phyloP scores from a whole-genome alignment of 192 early-diverging fungal genomes.

The Endogone sp. region DNA sequence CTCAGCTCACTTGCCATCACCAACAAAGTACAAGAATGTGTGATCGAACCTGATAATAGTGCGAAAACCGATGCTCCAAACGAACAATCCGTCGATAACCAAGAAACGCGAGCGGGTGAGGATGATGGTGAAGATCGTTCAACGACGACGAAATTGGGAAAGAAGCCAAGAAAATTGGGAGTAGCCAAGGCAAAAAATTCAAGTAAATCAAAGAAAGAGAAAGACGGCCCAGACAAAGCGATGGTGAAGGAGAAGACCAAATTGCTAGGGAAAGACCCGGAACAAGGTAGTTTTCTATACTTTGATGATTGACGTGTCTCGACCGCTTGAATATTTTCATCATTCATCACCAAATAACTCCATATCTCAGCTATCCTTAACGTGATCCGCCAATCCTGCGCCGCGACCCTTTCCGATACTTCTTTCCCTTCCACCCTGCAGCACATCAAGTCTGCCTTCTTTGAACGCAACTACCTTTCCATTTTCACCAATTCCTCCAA shows the following conservation, averaged over 20 bases:
- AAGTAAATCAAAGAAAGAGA: neutral
- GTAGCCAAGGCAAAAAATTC: neutral
- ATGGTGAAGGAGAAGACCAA: conserved; percentile 23
- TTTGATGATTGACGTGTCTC: neutral
- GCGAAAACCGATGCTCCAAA: no score
- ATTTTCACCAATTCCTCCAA: conserved; percentile 76
- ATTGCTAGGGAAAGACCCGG: conserved; percentile 42
- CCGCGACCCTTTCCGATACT: conserved; percentile 46
- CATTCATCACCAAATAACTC: neutral
- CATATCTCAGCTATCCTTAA: conserved; percentile 47
- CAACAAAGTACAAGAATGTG: no score
- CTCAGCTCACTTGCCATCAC: no score
- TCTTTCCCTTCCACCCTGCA: conserved; percentile 62
- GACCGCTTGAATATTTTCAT: neutral
- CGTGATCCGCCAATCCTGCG: conserved; percentile 60
- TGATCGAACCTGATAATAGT: no score
- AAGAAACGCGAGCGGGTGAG: neutral
- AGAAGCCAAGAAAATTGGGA: neutral
- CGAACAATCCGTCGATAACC: no score
- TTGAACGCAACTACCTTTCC: conserved; percentile 71
- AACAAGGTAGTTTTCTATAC: conserved; percentile 33
- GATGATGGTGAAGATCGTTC: neutral
- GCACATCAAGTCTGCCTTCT: conserved; percentile 80
- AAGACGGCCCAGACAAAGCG: neutral
- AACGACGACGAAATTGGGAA: neutral